Conservation (phyloP, 352 stramenopile species). For the Phytopythium helicoides region DNA sequence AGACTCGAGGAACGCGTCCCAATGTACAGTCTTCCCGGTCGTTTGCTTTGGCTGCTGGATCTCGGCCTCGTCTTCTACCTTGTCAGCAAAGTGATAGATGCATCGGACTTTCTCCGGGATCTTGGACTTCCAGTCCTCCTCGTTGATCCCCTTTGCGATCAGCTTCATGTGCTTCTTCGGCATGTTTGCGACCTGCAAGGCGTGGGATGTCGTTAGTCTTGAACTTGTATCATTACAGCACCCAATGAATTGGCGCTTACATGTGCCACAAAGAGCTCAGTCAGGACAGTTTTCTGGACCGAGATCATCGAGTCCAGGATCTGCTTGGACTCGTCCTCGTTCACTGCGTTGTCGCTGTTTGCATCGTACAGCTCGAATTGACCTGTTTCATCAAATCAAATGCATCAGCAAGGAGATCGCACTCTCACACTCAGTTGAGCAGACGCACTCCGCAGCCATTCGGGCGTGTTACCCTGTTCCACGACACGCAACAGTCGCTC, state of each 20-base stretch:
- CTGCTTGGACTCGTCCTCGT: conserved; percentile 48
- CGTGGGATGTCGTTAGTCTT: too few species aligned
- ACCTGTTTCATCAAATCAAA: conserved; percentile 22
- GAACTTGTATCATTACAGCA: too few species aligned
- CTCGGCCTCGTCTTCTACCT: conserved; percentile 41
- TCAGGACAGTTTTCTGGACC: conserved; percentile 51
- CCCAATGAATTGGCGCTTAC: too few species aligned
- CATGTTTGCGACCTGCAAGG: conserved; percentile 62
- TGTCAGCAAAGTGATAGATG: conserved; percentile 68
- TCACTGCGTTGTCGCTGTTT: conserved; percentile 50
- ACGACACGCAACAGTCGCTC: conserved; percentile 38
- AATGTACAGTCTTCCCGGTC: conserved; percentile 40
- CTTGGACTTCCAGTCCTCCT: conserved; percentile 71
- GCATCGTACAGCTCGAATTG: conserved; percentile 63
- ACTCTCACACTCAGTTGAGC: conserved; percentile 1
- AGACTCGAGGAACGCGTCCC: conserved; percentile 59
- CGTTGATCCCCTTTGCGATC: conserved; percentile 41
- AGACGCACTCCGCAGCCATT: conserved; percentile 45
- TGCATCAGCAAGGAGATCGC: conserved; percentile 5
- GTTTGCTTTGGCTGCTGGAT: not conserved
- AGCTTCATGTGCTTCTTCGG: conserved; percentile 63
- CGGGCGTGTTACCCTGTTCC: conserved; percentile 28
- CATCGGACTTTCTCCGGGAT: conserved; percentile 74
- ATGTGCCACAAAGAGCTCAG: conserved; percentile 61
- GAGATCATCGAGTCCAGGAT: conserved; percentile 61